phyloP scores from a whole-genome alignment of 2,329 filamentous ascomycete genomes.

The Myriosclerotinia duriaeana region DNA sequence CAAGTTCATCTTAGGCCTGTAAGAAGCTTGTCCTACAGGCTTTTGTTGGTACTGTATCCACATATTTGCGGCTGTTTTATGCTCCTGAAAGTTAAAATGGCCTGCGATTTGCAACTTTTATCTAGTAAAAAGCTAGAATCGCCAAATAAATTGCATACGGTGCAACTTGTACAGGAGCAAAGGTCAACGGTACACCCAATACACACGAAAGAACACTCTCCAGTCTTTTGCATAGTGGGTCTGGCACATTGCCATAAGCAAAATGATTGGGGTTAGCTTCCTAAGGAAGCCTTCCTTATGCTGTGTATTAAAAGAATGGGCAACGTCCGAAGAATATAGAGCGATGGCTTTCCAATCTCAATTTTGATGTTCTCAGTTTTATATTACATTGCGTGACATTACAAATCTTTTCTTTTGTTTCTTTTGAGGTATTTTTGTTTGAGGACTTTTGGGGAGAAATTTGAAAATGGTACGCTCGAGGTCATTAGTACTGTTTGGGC shows the following conservation, averaged over 20 bases:
- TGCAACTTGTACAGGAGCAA: neutral
- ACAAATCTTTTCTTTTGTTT: neutral
- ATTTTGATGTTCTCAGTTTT: neutral
- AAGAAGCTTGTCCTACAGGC: neutral
- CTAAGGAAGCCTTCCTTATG: neutral
- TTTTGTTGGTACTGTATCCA: neutral
- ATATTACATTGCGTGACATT: neutral
- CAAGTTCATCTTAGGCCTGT: neutral
- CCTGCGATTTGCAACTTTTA: neutral
- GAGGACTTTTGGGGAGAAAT: neutral
- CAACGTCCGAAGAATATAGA: neutral
- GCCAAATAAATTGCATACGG: no score
- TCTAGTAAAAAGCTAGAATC: neutral
- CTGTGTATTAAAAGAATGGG: neutral
- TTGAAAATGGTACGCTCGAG: conserved; percentile 1
- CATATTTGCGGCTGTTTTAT: conserved; percentile 11
- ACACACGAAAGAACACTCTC: neutral
- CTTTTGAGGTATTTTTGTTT: neutral
- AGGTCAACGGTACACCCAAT: neutral
- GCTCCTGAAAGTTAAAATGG: neutral
- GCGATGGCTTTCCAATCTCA: neutral
- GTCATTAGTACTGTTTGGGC: neutral
- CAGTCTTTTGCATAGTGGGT: neutral
- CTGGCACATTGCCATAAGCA: neutral
- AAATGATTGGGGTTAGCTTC: neutral